Base-by-base conservation (phyloP, 345 rosid genomes). In the Citrus unshiu region DNA sequence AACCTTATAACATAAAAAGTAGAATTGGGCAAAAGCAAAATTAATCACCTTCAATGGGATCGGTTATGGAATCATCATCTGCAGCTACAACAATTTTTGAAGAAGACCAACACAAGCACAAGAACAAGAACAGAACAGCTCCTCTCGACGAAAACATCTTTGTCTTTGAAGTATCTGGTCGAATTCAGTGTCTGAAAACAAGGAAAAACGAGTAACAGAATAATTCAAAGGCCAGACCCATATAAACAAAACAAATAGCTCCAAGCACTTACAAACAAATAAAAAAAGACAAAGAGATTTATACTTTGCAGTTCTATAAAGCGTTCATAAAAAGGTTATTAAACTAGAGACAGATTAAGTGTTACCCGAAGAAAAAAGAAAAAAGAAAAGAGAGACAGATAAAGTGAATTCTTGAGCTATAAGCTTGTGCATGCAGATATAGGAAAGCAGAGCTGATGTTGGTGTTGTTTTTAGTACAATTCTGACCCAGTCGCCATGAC, bases 31-130 rank as follows among this genome's bases (percentile, higher is more conserved):
- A 54, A 54, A 57, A 70, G 10, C 37, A 34, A 43, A 79, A 57
- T 74, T 43, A 91, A 51, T 72, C 54, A 91, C 98, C 98, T 93
- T 95, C 97, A 1, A 13, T 77, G 37, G 93, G 97, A 72, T 88
- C 81, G 18, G 98, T 95, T 73, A 89, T 80, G 57, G 4, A 0
- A 68, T 19, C 59, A 74, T 82, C 71, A 65, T 89, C 88, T 65
- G 94, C 93, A 72, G 78, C 80, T 74, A 77, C 79, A 74, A 82
- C 75, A 67, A 80, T 81, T 46, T 76, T 40, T 56, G 90, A 79
- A 65, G 84, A 86, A 65, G 51, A 46, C 51, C 78, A 90, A 63
- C 72, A 89, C 6, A 91, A 57, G 24, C 85, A 87, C 72, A 84
- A 29, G 54, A 82, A 64, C 74, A 84, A 35, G 51, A 85, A 68